Percentiles rank a stretch among this genome's conserved stretches.
Conservation (phyloP, 2,329 filamentous ascomycete genomes). For the Orbilia quercus region DNA sequence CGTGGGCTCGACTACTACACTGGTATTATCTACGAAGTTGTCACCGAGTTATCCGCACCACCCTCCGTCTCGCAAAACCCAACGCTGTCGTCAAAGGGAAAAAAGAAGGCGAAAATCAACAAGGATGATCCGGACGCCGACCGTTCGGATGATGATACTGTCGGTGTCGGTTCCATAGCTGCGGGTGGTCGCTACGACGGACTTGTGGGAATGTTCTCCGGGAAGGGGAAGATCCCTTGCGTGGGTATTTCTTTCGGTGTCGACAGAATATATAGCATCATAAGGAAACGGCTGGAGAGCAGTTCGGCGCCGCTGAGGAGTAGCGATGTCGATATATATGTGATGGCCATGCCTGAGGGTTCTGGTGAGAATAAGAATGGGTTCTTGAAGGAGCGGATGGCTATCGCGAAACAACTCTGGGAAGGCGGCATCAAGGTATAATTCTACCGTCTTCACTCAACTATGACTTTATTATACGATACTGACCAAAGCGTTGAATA, state of each 20-base stretch:
- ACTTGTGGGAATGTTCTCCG: conserved; percentile 90
- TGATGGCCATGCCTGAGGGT: conserved; percentile 79
- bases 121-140: conserved; percentile 71
- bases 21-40: conserved; percentile 87
- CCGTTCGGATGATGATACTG: conserved; percentile 79
- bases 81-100: conserved; percentile 65
- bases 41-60: conserved; percentile 81
- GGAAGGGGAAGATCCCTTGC: conserved; percentile 86
- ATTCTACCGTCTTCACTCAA: conserved; percentile 12
- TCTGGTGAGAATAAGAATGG: conserved; percentile 86
- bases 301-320: conserved; percentile 69
- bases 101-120: conserved; percentile 67
- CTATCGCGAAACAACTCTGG: conserved; percentile 80
- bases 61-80: conserved; percentile 61
- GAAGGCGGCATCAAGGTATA: conserved; percentile 83
- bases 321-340: conserved; percentile 87
- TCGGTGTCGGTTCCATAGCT: conserved; percentile 87
- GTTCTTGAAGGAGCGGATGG: conserved; percentile 84
- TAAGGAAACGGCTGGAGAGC: conserved; percentile 77
- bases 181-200: conserved; percentile 93
- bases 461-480: not conserved
- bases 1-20: conserved; percentile 95
- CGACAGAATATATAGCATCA: conserved; percentile 93
- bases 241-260: conserved; percentile 94
- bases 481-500: conserved; percentile 58